Evolutionary conservation across 257 asterid species (phyloP).

Genomic region (Solanum bukasovii): DNA sequence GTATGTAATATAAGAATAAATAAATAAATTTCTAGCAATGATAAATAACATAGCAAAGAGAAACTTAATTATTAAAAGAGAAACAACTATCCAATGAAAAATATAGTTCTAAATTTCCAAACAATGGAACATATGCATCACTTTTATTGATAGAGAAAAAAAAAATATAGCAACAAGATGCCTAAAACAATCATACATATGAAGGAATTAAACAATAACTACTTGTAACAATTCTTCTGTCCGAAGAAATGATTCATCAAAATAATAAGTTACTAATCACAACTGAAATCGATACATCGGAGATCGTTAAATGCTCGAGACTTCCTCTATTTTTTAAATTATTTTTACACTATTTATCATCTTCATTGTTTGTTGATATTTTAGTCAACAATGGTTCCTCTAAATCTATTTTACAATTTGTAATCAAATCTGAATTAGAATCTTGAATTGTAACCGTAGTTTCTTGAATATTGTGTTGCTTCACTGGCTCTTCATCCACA

Average conservation of each 20-base stretch:
- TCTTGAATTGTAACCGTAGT: background rate
- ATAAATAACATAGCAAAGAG: background rate
- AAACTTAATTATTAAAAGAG: background rate
- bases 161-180: background rate
- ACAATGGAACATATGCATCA: background rate
- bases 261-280: background rate
- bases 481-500: conserved; percentile 1
- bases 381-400: conserved; percentile 42
- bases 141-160: background rate
- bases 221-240: background rate
- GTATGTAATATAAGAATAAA: background rate
- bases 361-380: background rate
- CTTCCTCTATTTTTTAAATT: background rate
- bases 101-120: background rate
- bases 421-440: conserved; percentile 3
- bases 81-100: background rate
- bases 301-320: background rate
- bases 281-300: background rate
- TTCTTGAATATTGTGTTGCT: background rate
- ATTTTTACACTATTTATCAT: background rate
- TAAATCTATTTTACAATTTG: conserved; percentile 22
- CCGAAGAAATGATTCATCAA: background rate
- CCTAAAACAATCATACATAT: no score
- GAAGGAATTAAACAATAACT: background rate
- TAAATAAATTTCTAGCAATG: background rate